These are phyloP conservation scores for Coleophoma crateriformis DNA, from an alignment of 2,329 filamentous ascomycete species.

Conservation along the genomic window DNA sequence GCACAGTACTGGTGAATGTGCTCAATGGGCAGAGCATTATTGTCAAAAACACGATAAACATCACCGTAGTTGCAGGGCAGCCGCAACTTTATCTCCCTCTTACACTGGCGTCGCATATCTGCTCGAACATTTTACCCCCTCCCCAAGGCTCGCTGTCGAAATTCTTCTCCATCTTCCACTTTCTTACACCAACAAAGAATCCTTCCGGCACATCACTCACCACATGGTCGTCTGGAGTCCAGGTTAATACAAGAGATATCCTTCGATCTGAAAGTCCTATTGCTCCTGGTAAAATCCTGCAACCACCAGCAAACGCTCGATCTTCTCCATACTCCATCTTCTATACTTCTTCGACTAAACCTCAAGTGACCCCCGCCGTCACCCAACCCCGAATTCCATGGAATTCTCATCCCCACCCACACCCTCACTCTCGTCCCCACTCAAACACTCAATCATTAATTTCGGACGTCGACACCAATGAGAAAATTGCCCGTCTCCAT, in stretches of 20 bases:
- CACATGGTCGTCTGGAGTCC: neutral
- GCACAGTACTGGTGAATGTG: conserved; percentile 9
- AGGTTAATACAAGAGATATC: neutral
- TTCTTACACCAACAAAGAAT: neutral
- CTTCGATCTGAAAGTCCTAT: neutral
- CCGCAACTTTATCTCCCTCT: conserved; percentile 8
- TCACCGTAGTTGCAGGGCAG: conserved; percentile 4
- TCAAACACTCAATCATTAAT: too few species aligned
- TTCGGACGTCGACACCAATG: too few species aligned
- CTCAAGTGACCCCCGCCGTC: neutral
- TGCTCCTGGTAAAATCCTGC: neutral
- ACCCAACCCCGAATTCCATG: neutral
- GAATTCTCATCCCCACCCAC: too few species aligned
- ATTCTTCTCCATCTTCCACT: neutral
- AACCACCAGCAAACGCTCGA: neutral
- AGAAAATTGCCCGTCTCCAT: too few species aligned
- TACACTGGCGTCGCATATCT: conserved; percentile 3
- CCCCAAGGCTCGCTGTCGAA: neutral
- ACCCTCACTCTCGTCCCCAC: too few species aligned
- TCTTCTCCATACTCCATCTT: neutral
- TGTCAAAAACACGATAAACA: conserved; percentile 4
- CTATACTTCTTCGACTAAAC: neutral
- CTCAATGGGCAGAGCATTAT: conserved; percentile 9
- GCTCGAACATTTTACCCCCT: conserved; percentile 3
- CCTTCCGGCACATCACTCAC: neutral